Evolutionary conservation across 225 moss, liverwort and hornwort species (phyloP).

Genomic region (Polytrichum formosum): DNA sequence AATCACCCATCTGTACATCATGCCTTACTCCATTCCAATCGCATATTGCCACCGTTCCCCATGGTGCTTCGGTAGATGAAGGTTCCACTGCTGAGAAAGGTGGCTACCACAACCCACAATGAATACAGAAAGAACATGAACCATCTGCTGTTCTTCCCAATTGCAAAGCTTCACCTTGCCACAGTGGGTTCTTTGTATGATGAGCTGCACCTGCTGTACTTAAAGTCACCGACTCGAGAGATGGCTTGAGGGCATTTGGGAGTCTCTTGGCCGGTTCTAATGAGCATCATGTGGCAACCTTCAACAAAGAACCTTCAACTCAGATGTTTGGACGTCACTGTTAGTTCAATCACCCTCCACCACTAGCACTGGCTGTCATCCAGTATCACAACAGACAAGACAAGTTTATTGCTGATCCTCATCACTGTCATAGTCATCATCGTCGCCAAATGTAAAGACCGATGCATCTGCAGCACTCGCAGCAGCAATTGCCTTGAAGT

Average conservation of each 20-base stretch:
- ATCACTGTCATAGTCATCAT: slow-evolving; percentile 91
- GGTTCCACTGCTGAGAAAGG: neutral
- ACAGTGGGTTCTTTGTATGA: neutral
- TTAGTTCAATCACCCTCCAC: neutral
- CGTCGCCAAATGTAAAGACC: slow-evolving; percentile 96
- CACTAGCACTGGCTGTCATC: neutral
- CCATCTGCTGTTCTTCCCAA: neutral
- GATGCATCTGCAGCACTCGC: slow-evolving; percentile 99
- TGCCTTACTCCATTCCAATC: neutral
- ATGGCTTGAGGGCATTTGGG: neutral
- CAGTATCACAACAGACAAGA: neutral
- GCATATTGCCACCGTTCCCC: neutral
- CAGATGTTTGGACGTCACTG: neutral
- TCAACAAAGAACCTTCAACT: neutral
- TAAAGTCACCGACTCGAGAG: neutral
- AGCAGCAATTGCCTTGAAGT: slow-evolving; percentile 90
- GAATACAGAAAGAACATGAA: neutral
- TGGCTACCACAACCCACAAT: neutral
- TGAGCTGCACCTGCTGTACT: neutral
- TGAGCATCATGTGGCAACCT: neutral
- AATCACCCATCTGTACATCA: neutral
- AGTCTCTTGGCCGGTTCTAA: neutral
- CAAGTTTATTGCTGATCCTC: slow-evolving; percentile 54
- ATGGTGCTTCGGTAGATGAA: neutral
- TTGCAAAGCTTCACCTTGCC: neutral